Conservation (phyloP, 768 basidiomycete species). For the Leccinum fibrillosum region DNA sequence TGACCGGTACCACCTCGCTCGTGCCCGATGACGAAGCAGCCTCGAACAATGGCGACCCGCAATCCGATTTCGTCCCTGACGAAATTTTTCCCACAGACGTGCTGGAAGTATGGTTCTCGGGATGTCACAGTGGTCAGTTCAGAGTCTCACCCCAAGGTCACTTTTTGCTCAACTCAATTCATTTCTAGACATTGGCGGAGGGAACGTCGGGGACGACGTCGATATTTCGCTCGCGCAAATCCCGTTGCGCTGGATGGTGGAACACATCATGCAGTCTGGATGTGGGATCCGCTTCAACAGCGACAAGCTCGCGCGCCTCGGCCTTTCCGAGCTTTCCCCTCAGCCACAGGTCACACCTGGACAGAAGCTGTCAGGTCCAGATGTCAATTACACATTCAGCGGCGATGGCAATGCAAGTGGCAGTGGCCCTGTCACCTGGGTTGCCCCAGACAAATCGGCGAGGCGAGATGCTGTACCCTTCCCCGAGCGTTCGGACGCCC, state of each 20-base stretch:
- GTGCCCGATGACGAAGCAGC: neutral
- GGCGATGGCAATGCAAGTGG: neutral
- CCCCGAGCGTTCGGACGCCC: slow-evolving; percentile 24
- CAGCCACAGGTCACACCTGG: slow-evolving; percentile 3
- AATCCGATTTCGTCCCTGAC: neutral
- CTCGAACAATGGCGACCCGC: neutral
- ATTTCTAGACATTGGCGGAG: slow-evolving; percentile 68
- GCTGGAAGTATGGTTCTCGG: slow-evolving; percentile 78
- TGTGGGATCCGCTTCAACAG: slow-evolving; percentile 60
- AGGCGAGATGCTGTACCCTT: neutral
- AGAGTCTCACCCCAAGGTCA: neutral
- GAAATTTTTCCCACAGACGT: slow-evolving; percentile 42
- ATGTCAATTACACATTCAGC: neutral
- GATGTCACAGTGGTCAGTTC: slow-evolving; percentile 63
- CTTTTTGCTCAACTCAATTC: neutral
- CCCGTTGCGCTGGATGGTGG: slow-evolving; percentile 77
- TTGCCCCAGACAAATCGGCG: neutral
- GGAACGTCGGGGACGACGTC: slow-evolving; percentile 43
- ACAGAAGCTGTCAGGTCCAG: neutral
- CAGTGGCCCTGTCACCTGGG: neutral
- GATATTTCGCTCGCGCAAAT: slow-evolving; percentile 51
- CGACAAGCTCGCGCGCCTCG: slow-evolving; percentile 43
- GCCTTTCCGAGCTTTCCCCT: slow-evolving; percentile 28
- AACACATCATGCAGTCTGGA: slow-evolving; percentile 52
- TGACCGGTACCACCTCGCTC: neutral